Evolutionary conservation across 805 yeast species (phyloP), one percentile per base, ranked within the genome.

Genomic region (Metschnikowia gelsemii): DNA sequence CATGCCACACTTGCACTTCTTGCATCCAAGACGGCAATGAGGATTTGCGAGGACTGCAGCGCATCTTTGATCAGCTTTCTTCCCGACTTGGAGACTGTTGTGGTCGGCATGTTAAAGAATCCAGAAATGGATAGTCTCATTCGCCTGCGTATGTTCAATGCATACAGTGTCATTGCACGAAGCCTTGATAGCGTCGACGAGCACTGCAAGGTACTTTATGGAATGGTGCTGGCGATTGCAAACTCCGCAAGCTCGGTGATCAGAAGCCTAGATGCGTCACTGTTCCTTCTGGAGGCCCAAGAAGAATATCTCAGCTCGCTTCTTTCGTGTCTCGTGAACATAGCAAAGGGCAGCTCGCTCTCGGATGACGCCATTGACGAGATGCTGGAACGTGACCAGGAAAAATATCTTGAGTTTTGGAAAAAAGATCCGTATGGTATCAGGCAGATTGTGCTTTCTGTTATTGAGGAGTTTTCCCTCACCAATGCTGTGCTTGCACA

Each of bases 271-370:
- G 45, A 32, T 11, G 56, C 32, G 37, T 45, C 35, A 25, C 51
- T 33, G 17, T 8, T 34, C 35, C 21, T 38, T n/a, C 41, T 45
- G 22, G 60, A 56, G 14, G 45, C 45, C 13, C 49, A 58, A 20
- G 68, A 65, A 24, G 79, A 76, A 2, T 82, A 80, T 47, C 53
- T 76, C 1, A 55, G 71, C 2, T 81, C 89, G 18, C 61, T 86
- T 33, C 59, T 87, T 19, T 63, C 76, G 11, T 84, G 88, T 54
- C 59, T 88, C 0, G 72, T 73, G n/a, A 86, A 83, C 39, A 65
- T 87, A 3, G 93, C 88, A 0, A 82, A 80, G 42, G 87, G 89
- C 0, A 60, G 84, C 54, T 77, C 78, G 36, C 60, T 75, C 2
- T 82, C 87, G 0, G 87, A 81, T 20, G 73, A 67, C 18, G 63